Evolutionary conservation across 441 rosid genomes (phyloP).

Genomic region (Populus hybrid): DNA sequence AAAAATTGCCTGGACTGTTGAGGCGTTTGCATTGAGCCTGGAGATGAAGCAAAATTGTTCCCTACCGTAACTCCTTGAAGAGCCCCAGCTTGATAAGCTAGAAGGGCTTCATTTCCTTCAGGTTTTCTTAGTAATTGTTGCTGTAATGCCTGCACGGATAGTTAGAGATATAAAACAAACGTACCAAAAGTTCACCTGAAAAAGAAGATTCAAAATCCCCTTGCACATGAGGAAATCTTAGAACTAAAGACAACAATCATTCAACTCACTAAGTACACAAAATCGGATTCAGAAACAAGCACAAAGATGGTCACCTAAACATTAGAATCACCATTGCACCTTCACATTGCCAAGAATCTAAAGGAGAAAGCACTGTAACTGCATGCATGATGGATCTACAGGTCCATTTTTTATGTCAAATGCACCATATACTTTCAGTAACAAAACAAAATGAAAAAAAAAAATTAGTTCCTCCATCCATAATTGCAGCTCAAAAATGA

Average conservation of each 20-base stretch:
- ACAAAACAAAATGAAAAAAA: background rate
- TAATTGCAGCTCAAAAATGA: background rate
- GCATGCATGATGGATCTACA: background rate
- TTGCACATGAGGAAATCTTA: background rate
- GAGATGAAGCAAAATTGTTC: constrained; percentile 57
- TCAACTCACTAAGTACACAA: background rate
- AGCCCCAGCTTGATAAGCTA: constrained; percentile 78
- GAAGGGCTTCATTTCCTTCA: constrained; percentile 73
- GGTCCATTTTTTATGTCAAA: background rate
- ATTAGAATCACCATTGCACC: background rate
- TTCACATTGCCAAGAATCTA: background rate
- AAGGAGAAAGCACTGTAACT: background rate
- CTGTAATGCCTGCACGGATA: constrained; percentile 50
- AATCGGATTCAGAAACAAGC: background rate
- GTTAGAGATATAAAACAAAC: constrained; percentile 3
- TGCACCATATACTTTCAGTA: background rate
- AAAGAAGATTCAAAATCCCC: background rate
- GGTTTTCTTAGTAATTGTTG: constrained; percentile 69
- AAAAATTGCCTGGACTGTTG: constrained; percentile 82
- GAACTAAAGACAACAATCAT: background rate
- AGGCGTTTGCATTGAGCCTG: constrained; percentile 74
- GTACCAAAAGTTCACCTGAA: background rate
- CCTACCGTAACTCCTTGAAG: constrained; percentile 78
- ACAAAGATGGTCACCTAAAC: background rate
- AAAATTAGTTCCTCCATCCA: background rate